Percentiles rank a stretch among this genome's conserved stretches.
These are phyloP conservation scores for Monosporascus sp. DNA, from an alignment of 2,329 filamentous ascomycete genomes.

Conservation along the genomic window DNA sequence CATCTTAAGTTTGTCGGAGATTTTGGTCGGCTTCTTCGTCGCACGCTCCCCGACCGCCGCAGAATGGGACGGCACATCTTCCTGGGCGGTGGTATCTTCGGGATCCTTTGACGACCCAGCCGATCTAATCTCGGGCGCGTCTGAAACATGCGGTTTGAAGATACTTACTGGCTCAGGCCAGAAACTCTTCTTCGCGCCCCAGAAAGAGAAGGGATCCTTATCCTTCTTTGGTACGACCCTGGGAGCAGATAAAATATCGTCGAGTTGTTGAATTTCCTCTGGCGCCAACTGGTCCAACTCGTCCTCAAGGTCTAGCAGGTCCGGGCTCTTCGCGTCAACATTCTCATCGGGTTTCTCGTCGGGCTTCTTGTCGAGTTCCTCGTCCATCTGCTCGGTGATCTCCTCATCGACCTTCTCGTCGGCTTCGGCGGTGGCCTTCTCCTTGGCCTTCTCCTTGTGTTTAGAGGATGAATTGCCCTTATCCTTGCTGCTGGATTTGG, in stretches of 20 bases:
- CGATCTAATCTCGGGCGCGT: conserved; percentile 38
- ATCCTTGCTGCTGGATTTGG: conserved; percentile 27
- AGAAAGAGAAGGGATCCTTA: conserved; percentile 50
- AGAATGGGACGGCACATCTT: conserved; percentile 37
- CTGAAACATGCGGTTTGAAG: conserved; percentile 17
- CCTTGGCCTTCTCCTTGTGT: conserved; percentile 18
- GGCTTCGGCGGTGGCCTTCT: conserved; percentile 11
- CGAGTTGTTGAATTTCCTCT: conserved; percentile 12
- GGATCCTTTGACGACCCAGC: conserved; percentile 47
- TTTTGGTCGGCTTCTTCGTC: conserved; percentile 45
- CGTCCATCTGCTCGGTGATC: conserved; percentile 17
- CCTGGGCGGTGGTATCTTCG: conserved; percentile 38
- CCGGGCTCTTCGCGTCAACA: conserved; percentile 21
- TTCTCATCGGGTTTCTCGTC: conserved; percentile 16
- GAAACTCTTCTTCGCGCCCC: conserved; percentile 44
- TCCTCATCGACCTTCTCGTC: conserved; percentile 17
- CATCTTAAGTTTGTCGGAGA: conserved; percentile 52
- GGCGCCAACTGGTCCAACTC: conserved; percentile 6
- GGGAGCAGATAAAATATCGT: conserved; percentile 22
- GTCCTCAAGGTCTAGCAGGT: conserved; percentile 24
- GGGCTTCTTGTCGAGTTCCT: conserved; percentile 19
- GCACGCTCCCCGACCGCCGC: conserved; percentile 31
- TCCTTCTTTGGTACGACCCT: conserved; percentile 17
- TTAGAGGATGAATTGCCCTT: conserved; percentile 21
- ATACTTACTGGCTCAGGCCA: conserved; percentile 26